Evolutionary conservation across 306 rosid species (phyloP), one percentile per base, ranked within the genome.

Genomic region (Echinosophora koreensis): DNA sequence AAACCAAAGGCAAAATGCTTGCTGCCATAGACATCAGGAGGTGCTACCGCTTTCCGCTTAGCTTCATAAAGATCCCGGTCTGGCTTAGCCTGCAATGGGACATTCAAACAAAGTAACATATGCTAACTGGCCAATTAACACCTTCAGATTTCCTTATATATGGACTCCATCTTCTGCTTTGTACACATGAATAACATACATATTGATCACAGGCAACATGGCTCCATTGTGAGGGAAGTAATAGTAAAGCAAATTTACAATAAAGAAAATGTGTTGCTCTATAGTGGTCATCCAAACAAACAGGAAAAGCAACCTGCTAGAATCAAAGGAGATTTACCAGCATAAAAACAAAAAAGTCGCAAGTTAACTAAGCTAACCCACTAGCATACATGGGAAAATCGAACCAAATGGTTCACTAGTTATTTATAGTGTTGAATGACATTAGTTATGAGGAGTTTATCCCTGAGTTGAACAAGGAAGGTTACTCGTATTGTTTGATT

Each of bases 41-140:
- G 69, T 10, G 52, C 9, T 34, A 22, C 67, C 1, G 85, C 84
- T 74, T 89, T 93, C 47, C 86, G 71, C 88, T 91, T 89, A 51
- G 62, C 57, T 27, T 54, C 67, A 49, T 51, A 67, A 13, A 38
- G n/a, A 50, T 46, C 60, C 12, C 83, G 82, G 35, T 75, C 64
- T 44, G 95, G 93, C 80, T 88, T 89, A 54, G 80, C 88, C 98
- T 90, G 90, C 86, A 81, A 69, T 69, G 66, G 14, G 76, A 76
- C 32, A 74, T 74, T 71, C 65, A 80, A 11, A 84, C 44, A 76
- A 66, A 81, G 50, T 52, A 71, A 74, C 55, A 79, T 32, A 56
- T 10, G 46, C 38, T 74, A 42, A 47, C n/a, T 11, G 70, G 47
- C 22, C 74, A 71, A 69, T 51, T 66, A 14, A 69, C 39, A 73